phyloP scores from a whole-genome alignment of 306 rosid genomes.

The Ziziphus jujuba region DNA sequence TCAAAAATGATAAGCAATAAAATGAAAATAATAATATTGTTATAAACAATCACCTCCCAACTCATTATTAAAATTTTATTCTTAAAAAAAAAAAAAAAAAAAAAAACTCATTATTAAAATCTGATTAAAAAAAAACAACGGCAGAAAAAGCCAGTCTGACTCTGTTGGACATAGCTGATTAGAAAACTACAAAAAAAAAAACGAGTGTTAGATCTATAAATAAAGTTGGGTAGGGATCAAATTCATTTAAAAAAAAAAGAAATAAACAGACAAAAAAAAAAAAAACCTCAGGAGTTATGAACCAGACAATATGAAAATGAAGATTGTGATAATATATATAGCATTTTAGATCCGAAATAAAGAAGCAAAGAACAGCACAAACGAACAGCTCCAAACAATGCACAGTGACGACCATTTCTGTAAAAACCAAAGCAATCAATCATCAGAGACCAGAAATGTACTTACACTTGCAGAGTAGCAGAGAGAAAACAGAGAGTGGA shows the following conservation, averaged over 20 bases:
- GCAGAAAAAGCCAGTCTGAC: conserved; percentile 14
- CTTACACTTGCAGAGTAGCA: conserved; percentile 1
- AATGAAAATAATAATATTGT: background rate
- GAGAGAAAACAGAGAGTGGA: too few relatives aligned
- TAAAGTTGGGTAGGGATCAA: conserved; percentile 21
- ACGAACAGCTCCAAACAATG: background rate
- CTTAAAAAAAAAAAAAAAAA: conserved; percentile 30
- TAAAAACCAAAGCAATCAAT: background rate
- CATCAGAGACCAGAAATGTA: conserved; percentile 4
- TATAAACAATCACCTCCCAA: conserved; percentile 15
- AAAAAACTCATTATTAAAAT: conserved; percentile 14
- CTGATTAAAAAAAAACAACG: conserved; percentile 16
- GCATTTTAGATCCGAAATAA: conserved; percentile 2
- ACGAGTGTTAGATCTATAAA: conserved; percentile 11
- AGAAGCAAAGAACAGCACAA: conserved; percentile 7
- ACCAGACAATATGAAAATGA: background rate
- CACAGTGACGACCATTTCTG: too few relatives aligned
- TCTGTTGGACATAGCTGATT: conserved; percentile 11
- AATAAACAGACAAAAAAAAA: conserved; percentile 1
- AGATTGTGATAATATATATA: too few relatives aligned
- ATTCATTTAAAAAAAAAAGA: background rate
- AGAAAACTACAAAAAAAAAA: background rate
- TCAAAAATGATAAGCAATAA: conserved; percentile 10
- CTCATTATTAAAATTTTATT: conserved; percentile 12
- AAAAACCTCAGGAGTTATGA: background rate